Base-by-base conservation (phyloP, 768 basidiomycete genomes). In the Fomitopsis serialis region DNA sequence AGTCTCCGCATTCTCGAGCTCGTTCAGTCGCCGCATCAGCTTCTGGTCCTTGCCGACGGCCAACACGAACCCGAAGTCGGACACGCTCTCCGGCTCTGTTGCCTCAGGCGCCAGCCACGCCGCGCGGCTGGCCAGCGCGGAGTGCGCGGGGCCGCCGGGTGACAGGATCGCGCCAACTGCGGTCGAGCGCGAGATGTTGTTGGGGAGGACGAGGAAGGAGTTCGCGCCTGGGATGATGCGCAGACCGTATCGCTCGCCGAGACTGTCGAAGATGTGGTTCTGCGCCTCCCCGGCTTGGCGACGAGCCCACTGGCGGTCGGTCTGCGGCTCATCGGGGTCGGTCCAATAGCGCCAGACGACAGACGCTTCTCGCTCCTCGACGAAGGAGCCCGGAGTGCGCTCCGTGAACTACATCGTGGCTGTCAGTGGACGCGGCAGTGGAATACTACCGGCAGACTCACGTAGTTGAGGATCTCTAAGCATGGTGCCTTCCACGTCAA, bases 241-340 rank as follows among this genome's bases (percentile, higher is more conserved):
- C 9, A 93, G 71, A 1, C 87, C 86, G 63, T 88, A 92, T 0
- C 87, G 82, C 64, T 92, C 89, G 40, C 89, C 89, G 32, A 91
- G 81, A 59, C 85, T 81, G 66, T 92, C 91, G 63, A 90, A 92
- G 57, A 92, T 89, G 61, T 93, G 92, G 68, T 94, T 94, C 69
- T 93, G 92, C 21, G 92, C 92, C 65, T 92, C 91, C 0, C 89
- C 89, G 1, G 92, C 92, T 64, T 93, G 91, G 21, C 92, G 73
- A 29, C 86, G 78, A 0, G 90, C 92, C 92, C 92, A 94, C 52
- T 80, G 81, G 11, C 85, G 75, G 61, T 89, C 87, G 0, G 81
- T 66, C 37, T 67, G 58, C 34, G 65, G 49, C 19, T 58, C 64
- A 34, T 74, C 68, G 4, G 65, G 59, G 13, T 67, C 62, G 0